Evolutionary conservation across 176 grass and related monocot genomes (phyloP).

Genomic region (Zoysia japonica): DNA sequence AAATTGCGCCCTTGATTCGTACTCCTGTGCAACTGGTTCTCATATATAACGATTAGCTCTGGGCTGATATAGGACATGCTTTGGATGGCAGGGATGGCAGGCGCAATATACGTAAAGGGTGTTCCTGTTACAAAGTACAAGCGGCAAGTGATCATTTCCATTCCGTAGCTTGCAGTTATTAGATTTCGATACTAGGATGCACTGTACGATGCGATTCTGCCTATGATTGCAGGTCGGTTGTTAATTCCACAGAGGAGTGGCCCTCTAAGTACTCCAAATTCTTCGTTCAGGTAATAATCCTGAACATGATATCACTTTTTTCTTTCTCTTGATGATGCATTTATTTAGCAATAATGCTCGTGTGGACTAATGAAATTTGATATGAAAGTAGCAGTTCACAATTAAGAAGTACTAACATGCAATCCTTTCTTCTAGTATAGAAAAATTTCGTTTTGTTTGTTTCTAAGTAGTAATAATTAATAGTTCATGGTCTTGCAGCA

Average conservation of each 20-base stretch:
- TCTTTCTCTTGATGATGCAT: not conserved
- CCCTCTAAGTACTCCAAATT: slow-evolving; percentile 96
- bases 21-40: not conserved
- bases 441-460: not conserved
- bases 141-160: slow-evolving; percentile 40
- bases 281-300: slow-evolving; percentile 61
- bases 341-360: not conserved
- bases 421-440: not conserved
- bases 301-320: not conserved
- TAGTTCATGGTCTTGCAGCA: not conserved
- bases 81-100: slow-evolving; percentile 66
- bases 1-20: not conserved
- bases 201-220: not conserved
- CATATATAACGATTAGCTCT: not conserved
- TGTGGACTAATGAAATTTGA: not conserved
- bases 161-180: not conserved
- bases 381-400: not conserved
- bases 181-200: not conserved
- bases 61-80: slow-evolving; percentile 6
- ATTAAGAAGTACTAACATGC: not conserved
- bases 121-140: slow-evolving; percentile 83
- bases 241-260: slow-evolving; percentile 66
- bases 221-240: slow-evolving; percentile 58
- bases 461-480: not conserved
- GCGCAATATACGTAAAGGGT: slow-evolving; percentile 82